Percentiles rank a stretch among this genome's conserved stretches.
phyloP scores from a whole-genome alignment of 257 asterid genomes.

The Plantago elongata region DNA sequence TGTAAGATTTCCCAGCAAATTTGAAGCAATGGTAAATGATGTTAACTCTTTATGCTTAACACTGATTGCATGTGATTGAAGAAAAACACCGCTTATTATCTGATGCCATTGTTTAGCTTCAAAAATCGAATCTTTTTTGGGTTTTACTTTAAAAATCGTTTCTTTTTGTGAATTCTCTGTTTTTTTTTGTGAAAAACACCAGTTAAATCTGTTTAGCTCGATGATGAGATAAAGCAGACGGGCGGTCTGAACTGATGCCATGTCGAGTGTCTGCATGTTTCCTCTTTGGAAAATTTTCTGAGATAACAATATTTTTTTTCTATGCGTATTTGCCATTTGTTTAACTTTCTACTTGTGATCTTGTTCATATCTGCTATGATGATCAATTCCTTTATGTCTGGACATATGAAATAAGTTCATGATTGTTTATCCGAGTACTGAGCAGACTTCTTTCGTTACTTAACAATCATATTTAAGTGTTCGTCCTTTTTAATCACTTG shows the following conservation, averaged over 20 bases:
- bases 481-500: too few relatives aligned
- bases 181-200: too few relatives aligned
- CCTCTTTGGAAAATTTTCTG: conserved; percentile 50
- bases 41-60: background rate
- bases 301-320: conserved; percentile 13
- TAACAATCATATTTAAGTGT: too few relatives aligned
- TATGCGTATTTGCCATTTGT: background rate
- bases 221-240: conserved; percentile 76
- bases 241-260: conserved; percentile 96
- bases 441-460: conserved; percentile 21
- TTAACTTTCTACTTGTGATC: background rate
- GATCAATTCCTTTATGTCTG: conserved; percentile 58
- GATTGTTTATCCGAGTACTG: conserved; percentile 54
- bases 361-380: conserved; percentile 32
- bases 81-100: conserved; percentile 27
- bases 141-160: too few relatives aligned
- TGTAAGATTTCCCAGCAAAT: too few relatives aligned
- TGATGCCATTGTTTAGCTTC: conserved; percentile 16
- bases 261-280: conserved; percentile 76
- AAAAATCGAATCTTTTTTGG: too few relatives aligned
- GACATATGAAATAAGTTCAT: conserved; percentile 59
- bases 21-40: too few relatives aligned
- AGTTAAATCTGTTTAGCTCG: too few relatives aligned
- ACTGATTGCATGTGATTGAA: conserved; percentile 15
- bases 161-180: background rate